A percentile compares a stretch with the other conserved stretches of the same genome.
Evolutionary conservation across 2,329 filamentous ascomycete genomes (phyloP).

Genomic region (Sordariomycetes sp.): DNA sequence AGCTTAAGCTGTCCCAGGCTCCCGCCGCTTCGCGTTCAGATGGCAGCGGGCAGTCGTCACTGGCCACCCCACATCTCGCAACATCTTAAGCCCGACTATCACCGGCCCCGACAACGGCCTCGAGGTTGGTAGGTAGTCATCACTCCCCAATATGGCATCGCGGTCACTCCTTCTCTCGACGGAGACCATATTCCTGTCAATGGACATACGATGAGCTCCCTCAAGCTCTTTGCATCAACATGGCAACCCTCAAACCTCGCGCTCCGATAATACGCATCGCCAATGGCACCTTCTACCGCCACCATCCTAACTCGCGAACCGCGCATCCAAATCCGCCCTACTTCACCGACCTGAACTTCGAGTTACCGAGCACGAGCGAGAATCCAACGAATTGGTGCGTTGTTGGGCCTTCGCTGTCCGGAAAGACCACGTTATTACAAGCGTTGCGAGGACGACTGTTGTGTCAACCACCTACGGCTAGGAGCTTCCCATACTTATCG

Average conservation of each 20-base stretch:
- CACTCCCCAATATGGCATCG: no score
- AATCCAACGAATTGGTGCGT: constrained; percentile 68
- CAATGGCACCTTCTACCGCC: constrained; percentile 76
- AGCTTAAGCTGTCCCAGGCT: constrained; percentile 8
- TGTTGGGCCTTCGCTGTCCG: constrained; percentile 67
- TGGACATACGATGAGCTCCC: no score
- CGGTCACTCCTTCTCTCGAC: no score
- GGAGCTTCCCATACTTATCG: constrained; percentile 71
- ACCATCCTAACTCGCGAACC: constrained; percentile 50
- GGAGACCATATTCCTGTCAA: no score
- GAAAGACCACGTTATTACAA: constrained; percentile 76
- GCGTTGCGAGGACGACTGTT: constrained; percentile 68
- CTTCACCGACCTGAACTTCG: constrained; percentile 63
- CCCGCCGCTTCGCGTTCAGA: constrained; percentile 7
- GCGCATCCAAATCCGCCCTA: constrained; percentile 57
- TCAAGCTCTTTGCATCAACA: no score
- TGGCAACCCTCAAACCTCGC: constrained; percentile 3
- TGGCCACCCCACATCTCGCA: neutral
- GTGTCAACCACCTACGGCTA: constrained; percentile 63
- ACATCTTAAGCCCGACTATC: constrained; percentile 1
- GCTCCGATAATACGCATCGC: constrained; percentile 55
- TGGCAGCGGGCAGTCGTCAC: neutral
- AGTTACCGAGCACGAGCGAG: constrained; percentile 48
- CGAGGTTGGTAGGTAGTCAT: neutral
- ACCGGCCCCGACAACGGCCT: neutral